Evolutionary conservation across 306 rosid species (phyloP).

Genomic region (Amphicarpaea edgeworthii): DNA sequence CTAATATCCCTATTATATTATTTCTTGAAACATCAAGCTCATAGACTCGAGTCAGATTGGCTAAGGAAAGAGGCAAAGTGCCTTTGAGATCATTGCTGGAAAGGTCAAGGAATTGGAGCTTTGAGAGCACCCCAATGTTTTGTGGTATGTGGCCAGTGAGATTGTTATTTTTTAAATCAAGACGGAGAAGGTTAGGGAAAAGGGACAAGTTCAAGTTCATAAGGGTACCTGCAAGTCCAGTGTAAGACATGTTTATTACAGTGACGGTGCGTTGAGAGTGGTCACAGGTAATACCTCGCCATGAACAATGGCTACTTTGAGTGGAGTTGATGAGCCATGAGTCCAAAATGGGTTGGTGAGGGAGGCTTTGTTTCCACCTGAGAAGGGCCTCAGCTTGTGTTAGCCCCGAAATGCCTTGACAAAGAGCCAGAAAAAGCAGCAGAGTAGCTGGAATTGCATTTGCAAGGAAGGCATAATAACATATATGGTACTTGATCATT

Average conservation of each 20-base stretch:
- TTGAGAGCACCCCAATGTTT: slow-evolving; percentile 57
- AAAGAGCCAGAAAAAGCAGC: slow-evolving; percentile 27
- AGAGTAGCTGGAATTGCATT: background rate
- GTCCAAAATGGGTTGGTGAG: slow-evolving; percentile 50
- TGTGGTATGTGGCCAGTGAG: slow-evolving; percentile 60
- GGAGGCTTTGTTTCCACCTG: slow-evolving; percentile 63
- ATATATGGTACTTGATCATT: no score
- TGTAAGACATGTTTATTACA: slow-evolving; percentile 51
- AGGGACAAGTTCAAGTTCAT: slow-evolving; percentile 55
- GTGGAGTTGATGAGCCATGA: slow-evolving; percentile 53
- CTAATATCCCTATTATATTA: slow-evolving; percentile 53
- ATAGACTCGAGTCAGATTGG: slow-evolving; percentile 59
- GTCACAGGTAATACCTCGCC: slow-evolving; percentile 66
- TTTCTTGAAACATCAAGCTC: slow-evolving; percentile 71
- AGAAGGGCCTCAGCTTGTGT: slow-evolving; percentile 60
- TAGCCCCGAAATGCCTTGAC: slow-evolving; percentile 10
- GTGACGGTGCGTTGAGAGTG: slow-evolving; percentile 40
- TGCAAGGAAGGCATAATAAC: background rate
- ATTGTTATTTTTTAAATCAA: slow-evolving; percentile 58
- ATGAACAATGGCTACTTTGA: slow-evolving; percentile 58
- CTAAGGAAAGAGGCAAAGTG: slow-evolving; percentile 61
- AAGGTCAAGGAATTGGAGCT: slow-evolving; percentile 65
- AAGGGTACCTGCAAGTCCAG: slow-evolving; percentile 62
- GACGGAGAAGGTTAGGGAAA: slow-evolving; percentile 64
- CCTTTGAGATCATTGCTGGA: slow-evolving; percentile 56